Percentiles rank a stretch among this genome's conserved stretches.
Evolutionary conservation across 2,329 filamentous ascomycete species (phyloP).

Genomic region (Alternaria tenuissima): DNA sequence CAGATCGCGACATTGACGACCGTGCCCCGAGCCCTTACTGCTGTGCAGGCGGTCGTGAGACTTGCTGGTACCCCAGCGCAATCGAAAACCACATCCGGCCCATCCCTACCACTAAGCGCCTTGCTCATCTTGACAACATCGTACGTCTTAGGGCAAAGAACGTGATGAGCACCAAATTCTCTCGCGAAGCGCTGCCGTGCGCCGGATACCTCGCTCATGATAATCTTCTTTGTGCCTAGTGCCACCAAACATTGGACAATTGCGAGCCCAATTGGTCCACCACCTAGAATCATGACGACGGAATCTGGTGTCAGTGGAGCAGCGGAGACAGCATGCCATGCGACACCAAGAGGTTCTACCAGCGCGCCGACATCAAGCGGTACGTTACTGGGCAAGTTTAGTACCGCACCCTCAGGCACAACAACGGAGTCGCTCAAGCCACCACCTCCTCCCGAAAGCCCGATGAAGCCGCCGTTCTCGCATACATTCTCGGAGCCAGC

Average conservation of each 20-base stretch:
- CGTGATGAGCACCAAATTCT: conserved; percentile 64
- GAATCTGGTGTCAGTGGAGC: conserved; percentile 58
- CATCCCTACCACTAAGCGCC: conserved; percentile 59
- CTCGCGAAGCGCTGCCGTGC: conserved; percentile 61
- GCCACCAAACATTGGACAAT: conserved; percentile 67
- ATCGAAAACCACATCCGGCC: conserved; percentile 68
- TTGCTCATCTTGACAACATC: conserved; percentile 58
- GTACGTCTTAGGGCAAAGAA: conserved; percentile 62
- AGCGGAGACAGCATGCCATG: conserved; percentile 68
- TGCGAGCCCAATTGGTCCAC: conserved; percentile 69
- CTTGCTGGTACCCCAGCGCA: conserved; percentile 67
- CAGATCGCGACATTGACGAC: conserved; percentile 72
- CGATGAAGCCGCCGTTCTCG: conserved; percentile 63
- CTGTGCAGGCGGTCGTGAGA: conserved; percentile 54
- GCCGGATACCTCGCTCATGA: conserved; percentile 64
- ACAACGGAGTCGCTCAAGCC: conserved; percentile 65
- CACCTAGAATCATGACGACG: conserved; percentile 65
- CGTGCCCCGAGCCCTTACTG: conserved; percentile 63
- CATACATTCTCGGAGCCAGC: conserved; percentile 66
- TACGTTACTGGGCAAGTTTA: conserved; percentile 62
- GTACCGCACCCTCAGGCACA: conserved; percentile 59
- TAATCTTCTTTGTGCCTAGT: conserved; percentile 62
- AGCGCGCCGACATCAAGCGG: conserved; percentile 64
- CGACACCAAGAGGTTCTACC: conserved; percentile 69
- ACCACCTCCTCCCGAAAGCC: conserved; percentile 60